Percentiles rank a stretch among this genome's conserved stretches.
Conservation (phyloP, 257 asterid species). For the Solanum lycopersicoides region DNA sequence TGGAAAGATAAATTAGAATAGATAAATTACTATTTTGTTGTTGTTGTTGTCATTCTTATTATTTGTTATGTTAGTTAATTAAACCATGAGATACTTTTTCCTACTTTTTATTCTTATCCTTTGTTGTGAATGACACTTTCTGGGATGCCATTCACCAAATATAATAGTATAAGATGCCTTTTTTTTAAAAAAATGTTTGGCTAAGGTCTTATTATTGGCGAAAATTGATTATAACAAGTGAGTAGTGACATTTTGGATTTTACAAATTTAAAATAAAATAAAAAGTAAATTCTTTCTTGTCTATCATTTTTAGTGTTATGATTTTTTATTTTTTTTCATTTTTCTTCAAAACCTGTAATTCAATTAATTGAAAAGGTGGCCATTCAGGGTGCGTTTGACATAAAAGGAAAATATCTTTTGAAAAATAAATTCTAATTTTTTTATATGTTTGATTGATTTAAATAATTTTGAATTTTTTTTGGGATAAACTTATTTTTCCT, state of each 20-base stretch:
- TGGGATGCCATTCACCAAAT: background rate
- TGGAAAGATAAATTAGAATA: too few species aligned
- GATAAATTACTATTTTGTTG: background rate
- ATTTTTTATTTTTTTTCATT: too few species aligned
- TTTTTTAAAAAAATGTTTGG: background rate
- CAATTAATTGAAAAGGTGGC: too few species aligned
- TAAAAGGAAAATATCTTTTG: background rate
- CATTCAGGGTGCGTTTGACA: background rate
- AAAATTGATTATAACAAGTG: background rate
- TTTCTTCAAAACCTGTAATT: too few species aligned
- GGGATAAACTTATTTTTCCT: too few species aligned
- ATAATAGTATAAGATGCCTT: background rate
- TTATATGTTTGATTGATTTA: background rate
- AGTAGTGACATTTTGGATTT: background rate
- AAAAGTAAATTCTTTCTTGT: background rate
- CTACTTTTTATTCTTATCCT: background rate
- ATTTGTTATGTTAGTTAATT: background rate
- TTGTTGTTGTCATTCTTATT: background rate
- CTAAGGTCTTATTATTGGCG: background rate
- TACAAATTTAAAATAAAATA: background rate
- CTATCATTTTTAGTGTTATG: background rate
- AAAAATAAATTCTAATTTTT: too few species aligned
- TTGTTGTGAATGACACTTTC: background rate
- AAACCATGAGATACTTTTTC: background rate
- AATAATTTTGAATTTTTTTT: too few species aligned